Evolutionary conservation across 2,329 filamentous ascomycete species (phyloP), one percentile per base, ranked within the genome.

Genomic region (Colletotrichum caudatum): DNA sequence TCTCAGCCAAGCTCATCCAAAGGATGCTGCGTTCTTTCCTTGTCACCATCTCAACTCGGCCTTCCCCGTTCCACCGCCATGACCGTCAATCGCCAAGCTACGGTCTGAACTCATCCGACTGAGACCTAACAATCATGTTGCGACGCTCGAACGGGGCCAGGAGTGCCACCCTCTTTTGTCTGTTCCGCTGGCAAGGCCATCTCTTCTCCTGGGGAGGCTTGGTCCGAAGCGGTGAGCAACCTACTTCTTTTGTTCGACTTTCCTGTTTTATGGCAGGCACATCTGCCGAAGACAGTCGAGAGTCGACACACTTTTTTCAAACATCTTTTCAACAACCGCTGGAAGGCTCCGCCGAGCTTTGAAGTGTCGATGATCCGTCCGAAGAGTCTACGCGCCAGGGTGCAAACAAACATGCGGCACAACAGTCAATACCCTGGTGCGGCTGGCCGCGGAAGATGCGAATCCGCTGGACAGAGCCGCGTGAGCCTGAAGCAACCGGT

Each of bases 331-430:
- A 66, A 66, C 46, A 62, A 63, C 33, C 50, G 62, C 70, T 72
- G 61, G 66, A 62, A 58, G 66, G 58, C 60, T 66, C 65, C 59
- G 69, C 66, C 53, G 62, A 50, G 58, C 53, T 62, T 56, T 72
- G 72, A 76, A 69, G 76, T 66, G 74, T 76, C 23, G 75, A 76
- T 74, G 72, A 72, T 72, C 74, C 75, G 71, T 74, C 66, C 73
- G 75, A 75, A 77, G 74, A 57, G 68, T 37, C 69, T 39, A 60
- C 65, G 69, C 65, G 54, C 39, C 48, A 33, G 58, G n/a, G 18
- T 29, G 7, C 16, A n/a, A 18, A 6, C 63, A 48, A 53, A 53
- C 16, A 9, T 63, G 23, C 35, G 46, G 29, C 65, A 64, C 41
- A 33, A 33, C n/a, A 29, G n/a, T 26, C 51, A 6, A 58, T 29